Conservation (phyloP, 176 grass and related monocot species). For the Areca catechu region DNA sequence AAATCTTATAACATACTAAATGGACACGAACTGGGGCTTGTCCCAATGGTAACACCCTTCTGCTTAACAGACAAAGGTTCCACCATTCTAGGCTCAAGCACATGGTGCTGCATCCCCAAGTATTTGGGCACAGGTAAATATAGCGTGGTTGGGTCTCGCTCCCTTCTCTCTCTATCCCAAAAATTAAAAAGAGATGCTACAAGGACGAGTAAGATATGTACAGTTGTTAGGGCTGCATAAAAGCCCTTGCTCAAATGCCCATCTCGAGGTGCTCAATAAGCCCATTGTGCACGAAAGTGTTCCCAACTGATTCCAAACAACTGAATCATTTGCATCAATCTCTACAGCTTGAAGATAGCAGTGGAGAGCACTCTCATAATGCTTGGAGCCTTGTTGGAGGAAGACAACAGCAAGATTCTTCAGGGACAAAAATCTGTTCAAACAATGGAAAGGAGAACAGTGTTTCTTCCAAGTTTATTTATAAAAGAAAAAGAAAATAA, state of each 20-base stretch:
- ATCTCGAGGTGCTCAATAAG: constrained; percentile 75
- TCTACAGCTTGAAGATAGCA: constrained; percentile 94
- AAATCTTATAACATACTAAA: too few relatives aligned
- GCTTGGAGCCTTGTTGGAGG: constrained; percentile 55
- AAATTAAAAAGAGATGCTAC: too few relatives aligned
- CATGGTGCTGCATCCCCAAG: too few relatives aligned
- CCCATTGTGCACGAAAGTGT: constrained; percentile 92
- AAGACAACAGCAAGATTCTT: constrained; percentile 95
- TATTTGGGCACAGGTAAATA: too few relatives aligned
- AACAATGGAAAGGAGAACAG: too few relatives aligned
- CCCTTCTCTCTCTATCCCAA: too few relatives aligned
- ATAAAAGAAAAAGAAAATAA: neutral
- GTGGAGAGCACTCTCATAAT: constrained; percentile 77
- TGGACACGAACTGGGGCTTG: too few relatives aligned
- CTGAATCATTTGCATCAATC: constrained; percentile 84
- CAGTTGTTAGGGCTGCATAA: constrained; percentile 92
- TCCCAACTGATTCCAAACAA: constrained; percentile 95
- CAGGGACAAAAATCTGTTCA: constrained; percentile 68
- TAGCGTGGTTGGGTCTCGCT: too few relatives aligned
- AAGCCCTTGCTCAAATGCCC: constrained; percentile 97
- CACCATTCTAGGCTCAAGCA: too few relatives aligned
- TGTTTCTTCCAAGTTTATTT: too few relatives aligned
- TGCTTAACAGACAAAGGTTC: too few relatives aligned
- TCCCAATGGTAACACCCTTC: too few relatives aligned
- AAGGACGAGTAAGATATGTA: constrained; percentile 9